Base-by-base conservation (phyloP, 768 basidiomycete genomes). In the Chalciporus pseudorubinellus region DNA sequence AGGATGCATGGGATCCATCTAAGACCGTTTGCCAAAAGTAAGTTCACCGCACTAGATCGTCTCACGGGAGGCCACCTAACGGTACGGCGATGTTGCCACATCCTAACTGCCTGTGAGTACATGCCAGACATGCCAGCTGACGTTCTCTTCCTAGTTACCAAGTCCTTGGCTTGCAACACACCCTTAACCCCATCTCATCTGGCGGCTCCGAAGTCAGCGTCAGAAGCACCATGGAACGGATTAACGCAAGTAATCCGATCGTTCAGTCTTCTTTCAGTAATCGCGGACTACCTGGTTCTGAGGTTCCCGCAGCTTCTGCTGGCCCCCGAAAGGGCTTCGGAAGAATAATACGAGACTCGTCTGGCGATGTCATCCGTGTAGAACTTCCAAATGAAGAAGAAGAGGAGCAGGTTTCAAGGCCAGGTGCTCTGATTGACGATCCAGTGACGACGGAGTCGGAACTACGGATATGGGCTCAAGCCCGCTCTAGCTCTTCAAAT, bases 1-100 rank as follows among this genome's bases (percentile, higher is more conserved):
- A 88, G 64, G 83, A 88, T 40, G 84, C 84, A 49, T 98, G 94
- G 94, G 89, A 98, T 69, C 82, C 82, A 58, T 74, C 73, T 45
- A 91, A 90, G 72, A 98, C 94, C 11, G 85, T 95, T 16, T 81
- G 80, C 56, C 95, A 98, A 80, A 98, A 97, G 94, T 95, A 62
- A 61, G 86, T 74, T 36, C 18, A n/a, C 26, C 16, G 16, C 13
- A 8, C 8, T 34, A 21, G 33, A 44, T 42, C 24, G 48, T 44
- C 36, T 41, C 39, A 40, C 22, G 21, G 34, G 22, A 29, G 40
- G 8, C 14, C 22, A 14, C 12, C 21, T n/a, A n/a, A n/a, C n/a
- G n/a, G n/a, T n/a, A n/a, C n/a, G 16, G 22, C 10, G 26, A 21
- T 22, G 38, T 45, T 28, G 10, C 44, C 34, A 31, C n/a, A 21